phyloP scores from a whole-genome alignment of 1,139 yeast genomes.

The Candida smagusa region DNA sequence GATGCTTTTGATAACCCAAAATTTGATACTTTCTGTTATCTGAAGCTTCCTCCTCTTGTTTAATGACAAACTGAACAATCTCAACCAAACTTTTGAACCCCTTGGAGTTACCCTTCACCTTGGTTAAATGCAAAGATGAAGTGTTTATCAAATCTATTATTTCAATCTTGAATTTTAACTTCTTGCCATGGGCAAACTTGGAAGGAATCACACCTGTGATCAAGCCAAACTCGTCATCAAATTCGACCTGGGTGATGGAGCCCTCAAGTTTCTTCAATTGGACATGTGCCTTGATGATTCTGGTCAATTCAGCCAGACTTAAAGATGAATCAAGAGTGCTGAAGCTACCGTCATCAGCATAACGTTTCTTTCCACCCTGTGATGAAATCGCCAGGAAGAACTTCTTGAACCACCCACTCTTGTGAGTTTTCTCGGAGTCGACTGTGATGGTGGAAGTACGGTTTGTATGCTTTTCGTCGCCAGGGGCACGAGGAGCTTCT shows the following conservation, averaged over 20 bases:
- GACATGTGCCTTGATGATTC: constrained; percentile 38
- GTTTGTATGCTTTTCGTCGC: constrained; percentile 1
- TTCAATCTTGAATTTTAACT: constrained; percentile 46
- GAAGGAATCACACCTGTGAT: constrained; percentile 49
- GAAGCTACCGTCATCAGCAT: constrained; percentile 6
- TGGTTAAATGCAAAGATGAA: constrained; percentile 53
- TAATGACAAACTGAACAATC: constrained; percentile 42
- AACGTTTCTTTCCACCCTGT: constrained; percentile 7
- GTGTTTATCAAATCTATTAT: constrained; percentile 37
- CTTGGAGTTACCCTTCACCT: constrained; percentile 66
- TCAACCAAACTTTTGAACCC: constrained; percentile 55
- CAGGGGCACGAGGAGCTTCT: constrained; percentile 45
- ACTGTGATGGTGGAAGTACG: constrained; percentile 4
- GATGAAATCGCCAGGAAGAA: constrained; percentile 23
- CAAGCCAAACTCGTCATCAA: constrained; percentile 43
- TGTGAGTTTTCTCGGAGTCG: constrained; percentile 12
- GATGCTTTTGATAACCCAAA: constrained; percentile 13
- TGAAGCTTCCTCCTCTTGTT: constrained; percentile 32
- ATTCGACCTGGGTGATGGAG: constrained; percentile 38
- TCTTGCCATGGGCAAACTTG: constrained; percentile 46
- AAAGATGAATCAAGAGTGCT: constrained; percentile 33
- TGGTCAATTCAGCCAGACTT: constrained; percentile 27
- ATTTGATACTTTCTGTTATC: constrained; percentile 18
- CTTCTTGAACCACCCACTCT: constrained; percentile 37
- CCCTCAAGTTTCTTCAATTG: constrained; percentile 52